Evolutionary conservation across 2,329 filamentous ascomycete species (phyloP).

Genomic region (Fusarium longipes): DNA sequence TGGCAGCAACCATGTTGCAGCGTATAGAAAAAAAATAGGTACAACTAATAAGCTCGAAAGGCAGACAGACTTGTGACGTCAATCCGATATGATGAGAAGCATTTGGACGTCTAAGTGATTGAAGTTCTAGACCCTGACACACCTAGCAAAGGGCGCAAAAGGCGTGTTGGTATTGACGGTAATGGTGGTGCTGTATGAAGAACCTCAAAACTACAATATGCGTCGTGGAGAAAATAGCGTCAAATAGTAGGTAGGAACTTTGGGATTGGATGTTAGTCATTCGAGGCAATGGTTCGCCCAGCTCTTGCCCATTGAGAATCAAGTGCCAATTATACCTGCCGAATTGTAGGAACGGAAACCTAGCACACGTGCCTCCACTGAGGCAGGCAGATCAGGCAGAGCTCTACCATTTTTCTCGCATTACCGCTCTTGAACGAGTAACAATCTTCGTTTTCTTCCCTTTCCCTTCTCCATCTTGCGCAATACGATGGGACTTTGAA

Average conservation of each 20-base stretch:
- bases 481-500: conserved; percentile 24
- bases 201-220: not conserved
- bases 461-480: not conserved
- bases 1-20: conserved; percentile 13
- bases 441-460: conserved; percentile 1
- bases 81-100: not conserved
- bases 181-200: not conserved
- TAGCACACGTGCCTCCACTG: conserved; percentile 27
- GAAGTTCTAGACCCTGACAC: conserved; percentile 6
- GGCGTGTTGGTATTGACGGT: not conserved
- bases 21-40: not conserved
- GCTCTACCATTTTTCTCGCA: conserved; percentile 17
- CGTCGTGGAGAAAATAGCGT: conserved; percentile 20
- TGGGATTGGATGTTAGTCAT: conserved; percentile 37
- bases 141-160: not conserved
- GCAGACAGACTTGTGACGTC: conserved; percentile 9
- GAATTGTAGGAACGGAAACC: conserved; percentile 22
- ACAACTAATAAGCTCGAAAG: conserved; percentile 6
- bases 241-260: conserved; percentile 33
- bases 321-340: conserved; percentile 1
- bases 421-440: conserved; percentile 12
- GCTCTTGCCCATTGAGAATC: conserved; percentile 8
- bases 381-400: conserved; percentile 45
- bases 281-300: conserved; percentile 38
- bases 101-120: not conserved